Conservation (phyloP, 345 rosid genomes). For the Carallia brachiata region DNA sequence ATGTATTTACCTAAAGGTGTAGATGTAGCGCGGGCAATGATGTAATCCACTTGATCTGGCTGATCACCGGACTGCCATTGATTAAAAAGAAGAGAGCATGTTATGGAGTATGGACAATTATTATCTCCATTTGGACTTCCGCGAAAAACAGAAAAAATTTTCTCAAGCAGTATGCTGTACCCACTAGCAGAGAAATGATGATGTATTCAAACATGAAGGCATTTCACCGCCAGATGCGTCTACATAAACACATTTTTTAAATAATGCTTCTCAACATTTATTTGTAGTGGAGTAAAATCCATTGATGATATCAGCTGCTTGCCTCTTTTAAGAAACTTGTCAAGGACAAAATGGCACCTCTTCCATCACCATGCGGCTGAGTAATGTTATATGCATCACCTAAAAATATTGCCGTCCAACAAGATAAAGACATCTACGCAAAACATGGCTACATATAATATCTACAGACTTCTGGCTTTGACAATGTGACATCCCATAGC, state of each 20-base stretch:
- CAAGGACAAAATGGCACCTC: conserved; percentile 91
- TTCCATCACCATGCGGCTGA: conserved; percentile 86
- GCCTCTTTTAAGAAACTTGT: conserved; percentile 72
- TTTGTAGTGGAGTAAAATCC: not conserved
- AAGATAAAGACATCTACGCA: not conserved
- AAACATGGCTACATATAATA: no score
- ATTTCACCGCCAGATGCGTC: not conserved
- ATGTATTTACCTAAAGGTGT: conserved; percentile 72
- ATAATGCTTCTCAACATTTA: conserved; percentile 1
- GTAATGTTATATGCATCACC: conserved; percentile 96
- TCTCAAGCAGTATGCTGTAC: not conserved
- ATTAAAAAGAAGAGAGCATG: conserved; percentile 17
- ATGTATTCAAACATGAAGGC: not conserved
- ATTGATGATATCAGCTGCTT: not conserved
- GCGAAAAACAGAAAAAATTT: not conserved
- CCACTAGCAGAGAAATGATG: not conserved
- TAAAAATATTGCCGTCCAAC: conserved; percentile 23
- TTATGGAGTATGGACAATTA: conserved; percentile 13
- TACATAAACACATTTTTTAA: not conserved
- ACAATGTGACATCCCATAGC: conserved; percentile 98
- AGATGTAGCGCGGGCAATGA: conserved; percentile 95
- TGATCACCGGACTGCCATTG: conserved; percentile 65
- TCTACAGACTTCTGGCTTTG: not conserved
- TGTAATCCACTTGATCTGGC: conserved; percentile 74
- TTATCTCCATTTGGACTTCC: not conserved